Evolutionary conservation across 108 stramenopile species (phyloP).

Genomic region (Cyclotella sp.): DNA sequence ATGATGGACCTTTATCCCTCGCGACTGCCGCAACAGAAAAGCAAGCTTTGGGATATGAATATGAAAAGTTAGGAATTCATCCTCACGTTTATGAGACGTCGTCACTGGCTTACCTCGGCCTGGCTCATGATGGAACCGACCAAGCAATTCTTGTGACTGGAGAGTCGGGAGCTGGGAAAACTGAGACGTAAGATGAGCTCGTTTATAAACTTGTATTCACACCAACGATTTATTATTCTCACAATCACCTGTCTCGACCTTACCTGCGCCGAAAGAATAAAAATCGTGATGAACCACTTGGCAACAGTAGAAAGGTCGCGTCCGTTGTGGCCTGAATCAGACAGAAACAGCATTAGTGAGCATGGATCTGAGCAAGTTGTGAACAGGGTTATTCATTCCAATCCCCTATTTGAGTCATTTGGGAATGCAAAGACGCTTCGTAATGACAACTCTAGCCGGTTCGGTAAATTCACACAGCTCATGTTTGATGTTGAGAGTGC

Average conservation of each 20-base stretch:
- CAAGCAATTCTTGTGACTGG: constrained; percentile 88
- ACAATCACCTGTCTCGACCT: no score
- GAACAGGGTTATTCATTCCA: constrained; percentile 86
- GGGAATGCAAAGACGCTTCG: constrained; percentile 92
- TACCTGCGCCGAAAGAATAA: constrained; percentile 40
- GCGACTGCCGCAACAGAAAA: constrained; percentile 54
- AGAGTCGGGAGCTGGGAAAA: constrained; percentile 92
- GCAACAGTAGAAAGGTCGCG: constrained; percentile 73
- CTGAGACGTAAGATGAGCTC: constrained; percentile 60
- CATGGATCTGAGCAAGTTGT: constrained; percentile 64
- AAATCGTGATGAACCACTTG: constrained; percentile 87
- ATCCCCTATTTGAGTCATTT: constrained; percentile 94
- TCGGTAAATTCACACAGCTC: constrained; percentile 93
- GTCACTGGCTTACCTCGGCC: constrained; percentile 72
- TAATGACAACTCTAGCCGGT: constrained; percentile 87
- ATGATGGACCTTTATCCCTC: not conserved
- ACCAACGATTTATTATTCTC: no score
- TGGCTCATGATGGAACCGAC: constrained; percentile 55
- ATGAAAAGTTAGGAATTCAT: constrained; percentile 60
- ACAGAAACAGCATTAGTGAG: constrained; percentile 23
- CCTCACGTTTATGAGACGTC: constrained; percentile 86
- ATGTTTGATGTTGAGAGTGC: constrained; percentile 77
- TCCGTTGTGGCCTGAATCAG: constrained; percentile 48
- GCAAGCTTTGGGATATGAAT: constrained; percentile 60
- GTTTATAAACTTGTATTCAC: no score